Base-by-base conservation (phyloP, 768 basidiomycete genomes). In the Phanerochaete sordida region DNA sequence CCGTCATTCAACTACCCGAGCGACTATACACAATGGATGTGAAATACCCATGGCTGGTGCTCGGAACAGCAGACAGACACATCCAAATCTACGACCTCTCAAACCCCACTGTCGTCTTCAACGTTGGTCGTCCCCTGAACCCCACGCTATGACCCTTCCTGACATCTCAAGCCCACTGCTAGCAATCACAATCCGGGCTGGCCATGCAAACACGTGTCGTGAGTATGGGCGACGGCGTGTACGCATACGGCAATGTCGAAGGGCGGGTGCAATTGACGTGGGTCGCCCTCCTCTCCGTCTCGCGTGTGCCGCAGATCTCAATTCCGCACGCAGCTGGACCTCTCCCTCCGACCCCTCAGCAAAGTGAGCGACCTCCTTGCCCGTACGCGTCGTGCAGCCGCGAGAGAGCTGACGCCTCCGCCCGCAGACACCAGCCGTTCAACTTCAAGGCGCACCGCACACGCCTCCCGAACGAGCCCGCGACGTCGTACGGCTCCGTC, bases 251-350 rank as follows among this genome's bases (percentile, higher is more conserved):
- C 30, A 92, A 90, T 65, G 83, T 93, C 7, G 92, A 93, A 73
- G 91, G 96, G 23, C 83, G 95, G 60, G 93, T 97, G 1, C 95
- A 94, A 1, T 93, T 98, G 61, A 95, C 98, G 95, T 95, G 71
- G 68, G 91, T 81, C 45, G 62, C 27, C 62, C 19, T 4, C 19
- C 39, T 43, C 19, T 6, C 39, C 33, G 7, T 35, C n/a, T n/a
- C n/a, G n/a, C n/a, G n/a, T n/a, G n/a, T n/a, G n/a, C n/a, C n/a
- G n/a, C n/a, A n/a, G n/a, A n/a, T n/a, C 19, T 43, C 39, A 19
- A 4, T 43, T 6, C 19, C 8, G 7, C 33, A 7, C 19, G 11
- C 39, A 43, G 39, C 39, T 43, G 39, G 39, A 6, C 39, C 7
- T 43, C 39, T 6, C 7, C 39, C 19, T 12, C 39, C 4, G 39